Evolutionary conservation across 176 grass and related monocot species (phyloP).

Genomic region (Bolboschoenus planiculmis): DNA sequence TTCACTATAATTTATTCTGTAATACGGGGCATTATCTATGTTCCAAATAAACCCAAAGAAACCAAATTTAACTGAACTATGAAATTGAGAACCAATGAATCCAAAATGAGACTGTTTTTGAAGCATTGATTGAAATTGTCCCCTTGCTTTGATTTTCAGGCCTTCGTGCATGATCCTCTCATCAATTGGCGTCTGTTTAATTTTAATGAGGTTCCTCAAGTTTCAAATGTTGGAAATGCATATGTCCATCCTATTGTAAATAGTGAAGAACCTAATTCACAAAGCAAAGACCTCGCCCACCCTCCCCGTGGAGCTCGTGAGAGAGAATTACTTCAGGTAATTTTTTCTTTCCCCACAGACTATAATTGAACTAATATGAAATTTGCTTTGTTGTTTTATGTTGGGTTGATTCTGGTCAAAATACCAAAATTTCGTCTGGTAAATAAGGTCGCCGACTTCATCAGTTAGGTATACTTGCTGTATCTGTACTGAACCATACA

Average conservation of each 20-base stretch:
- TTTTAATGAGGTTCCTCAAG: constrained; percentile 99
- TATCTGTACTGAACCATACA: background rate
- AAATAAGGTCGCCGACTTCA: background rate
- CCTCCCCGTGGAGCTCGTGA: constrained; percentile 79
- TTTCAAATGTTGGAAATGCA: constrained; percentile 62
- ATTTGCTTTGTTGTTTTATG: background rate
- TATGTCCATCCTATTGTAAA: constrained; percentile 62
- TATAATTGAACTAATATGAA: background rate
- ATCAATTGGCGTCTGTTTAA: constrained; percentile 98
- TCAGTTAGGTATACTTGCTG: background rate
- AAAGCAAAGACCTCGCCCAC: constrained; percentile 56
- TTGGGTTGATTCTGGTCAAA: background rate
- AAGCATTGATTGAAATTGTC: background rate
- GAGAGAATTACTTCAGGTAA: constrained; percentile 81
- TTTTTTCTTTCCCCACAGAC: background rate
- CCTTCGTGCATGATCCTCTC: constrained; percentile 94
- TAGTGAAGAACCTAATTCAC: constrained; percentile 51
- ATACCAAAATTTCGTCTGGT: background rate
- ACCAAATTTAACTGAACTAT: background rate
- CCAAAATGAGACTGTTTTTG: background rate
- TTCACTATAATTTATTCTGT: background rate
- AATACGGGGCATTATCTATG: background rate
- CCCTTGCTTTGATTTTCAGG: constrained; percentile 42
- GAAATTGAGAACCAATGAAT: background rate
- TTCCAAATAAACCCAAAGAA: background rate